Percentiles rank a stretch among this genome's conserved stretches.
Conservation (phyloP, 257 asterid species). For the Solanum virginianum region DNA sequence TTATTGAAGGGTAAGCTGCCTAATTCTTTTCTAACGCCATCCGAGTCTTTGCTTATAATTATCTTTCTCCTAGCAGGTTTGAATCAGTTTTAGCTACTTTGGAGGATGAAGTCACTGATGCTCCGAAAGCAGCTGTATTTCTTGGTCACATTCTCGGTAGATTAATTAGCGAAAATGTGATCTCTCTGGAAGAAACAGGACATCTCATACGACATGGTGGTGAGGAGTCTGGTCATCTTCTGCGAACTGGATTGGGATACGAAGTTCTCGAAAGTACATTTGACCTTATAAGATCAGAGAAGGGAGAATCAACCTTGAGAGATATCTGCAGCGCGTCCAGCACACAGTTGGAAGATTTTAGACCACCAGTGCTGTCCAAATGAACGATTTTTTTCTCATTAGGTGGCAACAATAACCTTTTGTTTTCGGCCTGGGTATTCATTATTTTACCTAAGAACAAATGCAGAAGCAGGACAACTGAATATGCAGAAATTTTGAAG, state of each 20-base stretch:
- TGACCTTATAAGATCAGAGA: constrained; percentile 36
- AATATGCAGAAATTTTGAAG: background rate
- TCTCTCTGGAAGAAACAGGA: constrained; percentile 39
- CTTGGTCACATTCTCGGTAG: constrained; percentile 40
- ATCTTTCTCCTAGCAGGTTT: constrained; percentile 24
- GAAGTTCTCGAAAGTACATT: constrained; percentile 38
- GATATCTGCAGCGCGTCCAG: constrained; percentile 39
- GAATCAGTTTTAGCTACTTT: constrained; percentile 39
- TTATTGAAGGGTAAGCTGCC: constrained; percentile 7
- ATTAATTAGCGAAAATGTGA: constrained; percentile 22
- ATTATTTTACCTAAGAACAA: background rate
- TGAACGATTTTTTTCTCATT: background rate
- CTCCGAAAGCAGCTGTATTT: constrained; percentile 58
- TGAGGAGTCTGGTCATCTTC: constrained; percentile 41
- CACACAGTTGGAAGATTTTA: constrained; percentile 33
- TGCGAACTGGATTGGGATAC: constrained; percentile 48
- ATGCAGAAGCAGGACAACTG: background rate
- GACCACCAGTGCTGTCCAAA: constrained; percentile 23
- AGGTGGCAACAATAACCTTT: background rate
- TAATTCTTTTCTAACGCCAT: background rate
- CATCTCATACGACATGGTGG: constrained; percentile 41
- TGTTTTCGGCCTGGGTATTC: background rate
- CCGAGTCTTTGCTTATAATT: background rate
- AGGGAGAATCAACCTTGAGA: constrained; percentile 38
- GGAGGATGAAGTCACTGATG: constrained; percentile 67